Evolutionary conservation across 164 flowering plant genomes (phyloP), one percentile per base, ranked within the genome.

Genomic region (Magnolia officinalis): DNA sequence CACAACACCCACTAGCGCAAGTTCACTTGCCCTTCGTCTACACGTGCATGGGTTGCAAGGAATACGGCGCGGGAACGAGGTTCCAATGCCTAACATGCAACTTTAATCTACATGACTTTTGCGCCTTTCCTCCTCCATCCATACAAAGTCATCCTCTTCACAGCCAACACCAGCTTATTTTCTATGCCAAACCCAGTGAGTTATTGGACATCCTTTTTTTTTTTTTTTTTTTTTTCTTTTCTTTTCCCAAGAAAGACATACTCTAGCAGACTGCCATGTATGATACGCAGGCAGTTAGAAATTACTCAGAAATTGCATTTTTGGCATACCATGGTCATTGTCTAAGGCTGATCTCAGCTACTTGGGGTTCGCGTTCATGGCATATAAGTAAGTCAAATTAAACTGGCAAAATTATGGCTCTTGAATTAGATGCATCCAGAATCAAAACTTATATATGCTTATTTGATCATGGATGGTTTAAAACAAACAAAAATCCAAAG

Each of bases 11-110:
- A 2, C 77, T 91, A 1, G 51, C 69, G 1, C 81, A 65, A 55
- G 71, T 90, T 1, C 71, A 29, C 72, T 72, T 74, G 49, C 84
- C 88, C 2, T 86, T 88, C 26, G 83, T 84, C 18, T 94, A 89
- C 80, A 86, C 83, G 21, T 92, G 98, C 84, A 71, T 71, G 67
- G 93, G 91, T 49, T 94, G 98, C 88, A 90, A 88, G 81, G 98
- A 94, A 61, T 83, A 77, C 23, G 98, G 97, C 16, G 89, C 96
- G 1, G 97, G 97, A 63, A 78, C 65, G 52, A 80, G 91, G 72
- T 91, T 83, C 81, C 71, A 77, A 2, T 94, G 98, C 84, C 85
- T 24, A n/a, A 78, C 52, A 7, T 94, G 97, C 67, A 83, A 92
- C 72, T 88, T 82, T 74, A 89, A 92, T 84, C 84, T 92, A 0